phyloP scores from a whole-genome alignment of 73 alveolate species.

The Blepharisma japonicum region DNA sequence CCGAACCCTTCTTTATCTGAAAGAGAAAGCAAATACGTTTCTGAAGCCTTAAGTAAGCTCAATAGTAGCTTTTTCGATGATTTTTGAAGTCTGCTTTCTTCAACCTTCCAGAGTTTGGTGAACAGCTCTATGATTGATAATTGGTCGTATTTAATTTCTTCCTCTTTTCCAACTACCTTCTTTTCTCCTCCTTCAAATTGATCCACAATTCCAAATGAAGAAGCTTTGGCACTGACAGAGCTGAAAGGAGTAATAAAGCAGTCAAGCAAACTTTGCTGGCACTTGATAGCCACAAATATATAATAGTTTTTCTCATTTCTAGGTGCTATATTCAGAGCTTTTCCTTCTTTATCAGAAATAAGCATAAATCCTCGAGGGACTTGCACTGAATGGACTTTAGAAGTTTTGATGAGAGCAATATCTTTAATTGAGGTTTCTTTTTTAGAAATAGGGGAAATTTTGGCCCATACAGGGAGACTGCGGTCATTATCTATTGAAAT shows the following conservation, averaged over 20 bases:
- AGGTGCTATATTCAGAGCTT: conserved; percentile 19
- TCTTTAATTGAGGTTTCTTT: not conserved
- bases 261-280: not conserved
- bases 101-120: not conserved
- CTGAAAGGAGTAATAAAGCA: not conserved
- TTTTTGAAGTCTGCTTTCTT: not conserved
- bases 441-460: not conserved
- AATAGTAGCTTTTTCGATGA: not conserved
- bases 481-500: not conserved
- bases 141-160: not conserved
- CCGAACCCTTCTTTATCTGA: no score
- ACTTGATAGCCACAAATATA: not conserved
- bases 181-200: not conserved
- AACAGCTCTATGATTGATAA: not conserved
- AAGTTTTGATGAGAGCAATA: not conserved
- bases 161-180: not conserved
- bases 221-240: not conserved
- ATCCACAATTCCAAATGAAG: conserved; percentile 9
- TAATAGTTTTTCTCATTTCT: not conserved
- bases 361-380: not conserved
- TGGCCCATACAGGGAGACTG: not conserved
- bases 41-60: not conserved
- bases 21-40: not conserved
- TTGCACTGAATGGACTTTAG: not conserved
- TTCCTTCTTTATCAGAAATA: conserved; percentile 7